A percentile compares a stretch with the other conserved stretches of the same genome.
These are phyloP conservation scores for Solanum paucissectum DNA, from an alignment of 257 asterid species.

Conservation along the genomic window DNA sequence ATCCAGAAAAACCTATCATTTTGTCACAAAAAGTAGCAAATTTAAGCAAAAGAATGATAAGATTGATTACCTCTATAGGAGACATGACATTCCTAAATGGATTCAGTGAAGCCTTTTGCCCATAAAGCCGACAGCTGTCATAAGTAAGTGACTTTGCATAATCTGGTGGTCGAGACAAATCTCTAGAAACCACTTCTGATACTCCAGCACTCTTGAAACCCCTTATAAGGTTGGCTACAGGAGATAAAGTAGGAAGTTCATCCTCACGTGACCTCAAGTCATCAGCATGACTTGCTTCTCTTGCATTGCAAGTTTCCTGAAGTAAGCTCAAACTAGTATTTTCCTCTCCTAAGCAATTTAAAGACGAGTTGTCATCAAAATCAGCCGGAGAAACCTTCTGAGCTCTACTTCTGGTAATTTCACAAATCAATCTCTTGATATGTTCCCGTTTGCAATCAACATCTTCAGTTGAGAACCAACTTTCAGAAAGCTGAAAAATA, in stretches of 20 bases:
- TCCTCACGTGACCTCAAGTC: constrained; percentile 10
- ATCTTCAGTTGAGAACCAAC: constrained; percentile 78
- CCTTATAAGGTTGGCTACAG: neutral
- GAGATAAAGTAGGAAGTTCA: constrained; percentile 5
- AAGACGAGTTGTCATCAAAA: constrained; percentile 9
- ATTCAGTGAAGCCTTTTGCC: constrained; percentile 8
- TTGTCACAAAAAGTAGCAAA: neutral
- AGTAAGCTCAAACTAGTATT: constrained; percentile 7
- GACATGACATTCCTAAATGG: constrained; percentile 13
- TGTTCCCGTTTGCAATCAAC: constrained; percentile 64
- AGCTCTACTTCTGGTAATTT: constrained; percentile 26
- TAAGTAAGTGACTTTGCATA: neutral
- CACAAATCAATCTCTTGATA: constrained; percentile 44
- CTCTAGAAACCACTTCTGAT: constrained; percentile 1
- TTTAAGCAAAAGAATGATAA: neutral
- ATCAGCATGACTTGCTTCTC: constrained; percentile 13
- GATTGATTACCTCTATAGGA: constrained; percentile 43
- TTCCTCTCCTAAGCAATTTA: constrained; percentile 12
- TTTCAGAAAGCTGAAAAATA: constrained; percentile 51
- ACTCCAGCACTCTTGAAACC: constrained; percentile 9
- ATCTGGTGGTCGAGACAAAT: constrained; percentile 1
- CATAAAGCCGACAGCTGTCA: constrained; percentile 7
- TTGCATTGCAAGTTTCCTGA: constrained; percentile 3
- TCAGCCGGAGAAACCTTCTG: constrained; percentile 17
- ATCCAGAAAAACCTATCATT: neutral